Base-by-base conservation (phyloP, 176 grass and related monocot genomes). In the Neostapfia colusana region DNA sequence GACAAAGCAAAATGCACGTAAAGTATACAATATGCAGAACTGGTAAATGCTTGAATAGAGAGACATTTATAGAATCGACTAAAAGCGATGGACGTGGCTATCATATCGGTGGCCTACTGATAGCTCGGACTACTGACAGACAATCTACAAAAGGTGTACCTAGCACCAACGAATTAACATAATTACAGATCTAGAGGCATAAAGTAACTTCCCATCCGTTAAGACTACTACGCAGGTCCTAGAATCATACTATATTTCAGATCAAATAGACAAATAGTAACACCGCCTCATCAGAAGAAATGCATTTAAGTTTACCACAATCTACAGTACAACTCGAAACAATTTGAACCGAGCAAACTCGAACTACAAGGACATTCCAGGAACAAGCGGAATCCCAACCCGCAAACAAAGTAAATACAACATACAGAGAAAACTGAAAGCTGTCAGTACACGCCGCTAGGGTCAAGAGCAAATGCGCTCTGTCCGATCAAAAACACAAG, bases 381-480 rank as follows among this genome's bases (percentile, higher is more conserved):
- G 31, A 2, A 1, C 31, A 31, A 31, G 40, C 1, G 49, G 40
- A 64, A 28, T 41, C 20, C n/a, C 3, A 44, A 36, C 20, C n/a
- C 7, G n/a, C 40, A 36, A 36, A 67, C 23, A 14, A 70, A 25
- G 1, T 16, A 60, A 31, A 51, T 3, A 13, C 24, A 21, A 8
- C 17, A 69, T 54, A 23, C 16, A 26, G 36, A 63, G 18, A 42
- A 11, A 10, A 43, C 17, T 34, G 34, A 14, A 7, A 21, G 41
- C 61, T 48, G n/a, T 9, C 24, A 34, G 53, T 51, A 41, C 18
- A 48, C 25, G 27, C 25, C 9, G 27, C 35, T 9, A 24, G 3
- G 25, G 20, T 56, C 20, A 43, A 5, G 72, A 81, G 57, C 38
- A 45, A 72, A 49, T 68, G 70, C 61, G 20, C 49, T 28, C 20